Percentiles rank a stretch among this genome's conserved stretches.
phyloP scores from a whole-genome alignment of 2,329 filamentous ascomycete species.

The Magnaporthiopsis rhizophila region DNA sequence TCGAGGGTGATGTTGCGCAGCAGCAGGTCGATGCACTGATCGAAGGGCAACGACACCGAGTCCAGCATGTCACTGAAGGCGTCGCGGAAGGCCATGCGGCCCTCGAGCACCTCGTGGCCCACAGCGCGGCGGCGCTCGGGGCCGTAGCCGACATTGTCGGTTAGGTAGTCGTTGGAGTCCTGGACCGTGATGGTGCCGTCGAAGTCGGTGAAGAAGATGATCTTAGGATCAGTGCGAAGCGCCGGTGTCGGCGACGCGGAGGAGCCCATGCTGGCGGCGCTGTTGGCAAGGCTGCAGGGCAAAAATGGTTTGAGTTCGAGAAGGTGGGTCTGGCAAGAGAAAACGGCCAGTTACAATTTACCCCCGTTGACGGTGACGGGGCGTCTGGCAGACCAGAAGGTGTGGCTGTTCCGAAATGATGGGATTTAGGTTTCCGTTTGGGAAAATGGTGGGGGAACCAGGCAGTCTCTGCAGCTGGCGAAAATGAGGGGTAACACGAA shows the following conservation, averaged over 20 bases:
- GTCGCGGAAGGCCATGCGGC: slow-evolving; percentile 68
- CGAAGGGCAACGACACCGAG: slow-evolving; percentile 70
- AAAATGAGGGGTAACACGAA: not conserved
- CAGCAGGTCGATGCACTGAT: slow-evolving; percentile 72
- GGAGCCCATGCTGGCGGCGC: slow-evolving; percentile 5
- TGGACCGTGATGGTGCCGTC: slow-evolving; percentile 85
- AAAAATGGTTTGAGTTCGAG: too few relatives aligned
- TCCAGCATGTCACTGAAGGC: slow-evolving; percentile 90
- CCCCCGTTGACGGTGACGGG: not conserved
- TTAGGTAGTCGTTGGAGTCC: slow-evolving; percentile 64
- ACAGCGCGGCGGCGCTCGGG: slow-evolving; percentile 58
- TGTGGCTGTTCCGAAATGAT: not conserved
- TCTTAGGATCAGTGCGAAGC: slow-evolving; percentile 64
- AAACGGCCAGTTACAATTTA: not conserved
- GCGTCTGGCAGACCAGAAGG: not conserved
- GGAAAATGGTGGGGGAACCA: not conserved
- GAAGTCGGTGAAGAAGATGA: slow-evolving; percentile 99
- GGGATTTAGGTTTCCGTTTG: not conserved
- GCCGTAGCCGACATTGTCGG: slow-evolving; percentile 87
- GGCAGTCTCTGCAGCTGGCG: not conserved
- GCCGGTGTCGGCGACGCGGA: slow-evolving; percentile 33
- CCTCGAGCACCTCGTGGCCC: slow-evolving; percentile 70
- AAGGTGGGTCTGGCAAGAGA: not conserved
- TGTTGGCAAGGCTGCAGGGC: too few relatives aligned
- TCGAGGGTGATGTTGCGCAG: slow-evolving; percentile 81